Percentiles rank a stretch among this genome's conserved stretches.
These are phyloP conservation scores for Hemerocallis citrina DNA, from an alignment of 106 monocot genomes.

Conservation along the genomic window DNA sequence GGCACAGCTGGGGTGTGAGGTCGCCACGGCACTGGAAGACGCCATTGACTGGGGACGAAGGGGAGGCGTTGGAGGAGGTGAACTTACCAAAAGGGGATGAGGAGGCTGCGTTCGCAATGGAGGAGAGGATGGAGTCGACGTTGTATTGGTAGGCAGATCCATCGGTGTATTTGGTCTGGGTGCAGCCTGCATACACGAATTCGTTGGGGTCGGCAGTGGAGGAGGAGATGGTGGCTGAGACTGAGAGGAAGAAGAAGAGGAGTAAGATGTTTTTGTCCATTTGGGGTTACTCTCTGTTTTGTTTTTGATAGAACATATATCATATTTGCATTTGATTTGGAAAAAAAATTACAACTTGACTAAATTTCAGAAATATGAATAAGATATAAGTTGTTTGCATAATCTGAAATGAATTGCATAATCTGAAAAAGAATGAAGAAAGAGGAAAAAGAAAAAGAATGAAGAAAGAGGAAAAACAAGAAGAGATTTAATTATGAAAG, in stretches of 20 bases:
- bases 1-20: constrained; percentile 46
- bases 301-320: no score
- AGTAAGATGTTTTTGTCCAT: constrained; percentile 17
- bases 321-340: no score
- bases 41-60: constrained; percentile 36
- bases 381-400: no score
- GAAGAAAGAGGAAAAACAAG: no score
- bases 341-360: no score
- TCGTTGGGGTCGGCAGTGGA: constrained; percentile 26
- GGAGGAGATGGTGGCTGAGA: neutral
- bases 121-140: constrained; percentile 71
- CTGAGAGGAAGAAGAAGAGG: constrained; percentile 8
- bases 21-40: constrained; percentile 91
- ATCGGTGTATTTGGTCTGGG: constrained; percentile 45
- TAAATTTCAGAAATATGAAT: no score
- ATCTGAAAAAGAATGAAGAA: no score
- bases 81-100: constrained; percentile 53
- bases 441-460: no score
- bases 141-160: constrained; percentile 59
- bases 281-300: no score
- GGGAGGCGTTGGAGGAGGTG: constrained; percentile 54
- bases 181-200: constrained; percentile 90
- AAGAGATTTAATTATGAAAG: no score
- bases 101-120: constrained; percentile 57
- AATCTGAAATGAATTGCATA: no score